phyloP scores from a whole-genome alignment of 2,329 filamentous ascomycete species.

The Hymenoscyphus albidus region DNA sequence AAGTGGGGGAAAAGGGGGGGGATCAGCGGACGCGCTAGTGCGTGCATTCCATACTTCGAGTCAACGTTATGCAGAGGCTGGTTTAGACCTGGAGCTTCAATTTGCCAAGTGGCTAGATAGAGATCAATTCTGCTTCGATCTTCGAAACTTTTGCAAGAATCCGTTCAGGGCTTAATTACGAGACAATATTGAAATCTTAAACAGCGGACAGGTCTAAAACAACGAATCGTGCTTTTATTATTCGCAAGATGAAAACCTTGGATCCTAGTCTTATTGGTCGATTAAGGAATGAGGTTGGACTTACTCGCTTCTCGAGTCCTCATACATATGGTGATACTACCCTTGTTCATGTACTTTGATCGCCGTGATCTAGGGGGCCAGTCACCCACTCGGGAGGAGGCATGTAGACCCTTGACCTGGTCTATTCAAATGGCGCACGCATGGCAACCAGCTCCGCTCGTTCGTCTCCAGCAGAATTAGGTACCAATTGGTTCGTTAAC shows the following conservation, averaged over 20 bases:
- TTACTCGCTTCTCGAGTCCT: not conserved
- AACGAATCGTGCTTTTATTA: no score
- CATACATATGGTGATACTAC: no score
- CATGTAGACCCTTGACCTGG: not conserved
- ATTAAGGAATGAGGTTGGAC: not conserved
- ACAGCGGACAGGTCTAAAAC: no score
- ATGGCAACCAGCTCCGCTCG: not conserved
- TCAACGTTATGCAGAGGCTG: not conserved
- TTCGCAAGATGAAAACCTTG: no score
- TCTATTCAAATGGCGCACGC: not conserved
- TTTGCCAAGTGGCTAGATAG: not conserved
- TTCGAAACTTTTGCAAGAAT: no score
- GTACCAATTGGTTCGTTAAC: not conserved
- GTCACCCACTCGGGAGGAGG: not conserved
- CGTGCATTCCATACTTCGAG: not conserved
- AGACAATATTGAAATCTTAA: no score
- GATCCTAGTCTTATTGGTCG: not conserved
- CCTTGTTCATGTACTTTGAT: no score
- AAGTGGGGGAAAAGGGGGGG: not conserved
- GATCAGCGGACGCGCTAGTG: not conserved
- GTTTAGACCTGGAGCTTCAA: not conserved
- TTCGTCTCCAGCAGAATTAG: not conserved
- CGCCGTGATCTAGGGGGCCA: not conserved
- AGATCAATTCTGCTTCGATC: not conserved
- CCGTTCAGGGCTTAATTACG: no score